These are phyloP conservation scores for Scheffersomyces spartinae DNA, from an alignment of 805 yeast genomes.

Conservation along the genomic window DNA sequence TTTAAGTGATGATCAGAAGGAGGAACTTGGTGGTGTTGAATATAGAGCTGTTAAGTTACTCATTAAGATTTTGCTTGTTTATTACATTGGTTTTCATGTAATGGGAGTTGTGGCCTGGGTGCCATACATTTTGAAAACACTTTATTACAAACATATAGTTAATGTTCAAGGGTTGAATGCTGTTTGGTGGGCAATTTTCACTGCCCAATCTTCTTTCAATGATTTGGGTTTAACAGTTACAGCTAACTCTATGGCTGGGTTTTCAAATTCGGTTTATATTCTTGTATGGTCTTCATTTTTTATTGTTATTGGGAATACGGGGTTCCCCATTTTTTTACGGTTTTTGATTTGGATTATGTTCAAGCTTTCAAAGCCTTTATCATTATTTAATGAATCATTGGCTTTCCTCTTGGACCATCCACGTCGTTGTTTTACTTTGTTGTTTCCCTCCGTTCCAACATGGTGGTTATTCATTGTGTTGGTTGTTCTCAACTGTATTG, in stretches of 20 bases:
- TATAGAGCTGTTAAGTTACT: conserved; percentile 79
- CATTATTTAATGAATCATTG: conserved; percentile 59
- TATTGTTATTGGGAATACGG: conserved; percentile 88
- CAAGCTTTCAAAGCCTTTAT: conserved; percentile 54
- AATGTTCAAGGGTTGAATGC: conserved; percentile 53
- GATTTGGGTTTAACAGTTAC: conserved; percentile 80
- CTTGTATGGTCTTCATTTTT: conserved; percentile 55
- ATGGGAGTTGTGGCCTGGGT: conserved; percentile 40
- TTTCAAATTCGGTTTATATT: conserved; percentile 51
- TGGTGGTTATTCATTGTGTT: conserved; percentile 86
- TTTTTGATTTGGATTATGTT: conserved; percentile 72
- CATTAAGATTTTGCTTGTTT: conserved; percentile 48
- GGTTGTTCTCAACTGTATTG: conserved; percentile 61
- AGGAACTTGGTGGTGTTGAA: conserved; percentile 95
- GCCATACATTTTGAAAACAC: conserved; percentile 39
- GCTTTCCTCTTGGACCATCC: conserved; percentile 91
- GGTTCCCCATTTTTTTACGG: conserved; percentile 78
- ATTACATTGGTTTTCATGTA: conserved; percentile 70
- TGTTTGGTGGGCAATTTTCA: conserved; percentile 90
- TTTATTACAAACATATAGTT: conserved; percentile 32
- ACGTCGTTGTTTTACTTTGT: conserved; percentile 85
- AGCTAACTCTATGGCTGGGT: conserved; percentile 67
- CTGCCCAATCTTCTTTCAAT: conserved; percentile 68
- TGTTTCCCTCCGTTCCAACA: conserved; percentile 88
- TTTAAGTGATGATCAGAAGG: conserved; percentile 72